Base-by-base conservation (phyloP, 768 basidiomycete genomes). In the Tricholoma matsutake region DNA sequence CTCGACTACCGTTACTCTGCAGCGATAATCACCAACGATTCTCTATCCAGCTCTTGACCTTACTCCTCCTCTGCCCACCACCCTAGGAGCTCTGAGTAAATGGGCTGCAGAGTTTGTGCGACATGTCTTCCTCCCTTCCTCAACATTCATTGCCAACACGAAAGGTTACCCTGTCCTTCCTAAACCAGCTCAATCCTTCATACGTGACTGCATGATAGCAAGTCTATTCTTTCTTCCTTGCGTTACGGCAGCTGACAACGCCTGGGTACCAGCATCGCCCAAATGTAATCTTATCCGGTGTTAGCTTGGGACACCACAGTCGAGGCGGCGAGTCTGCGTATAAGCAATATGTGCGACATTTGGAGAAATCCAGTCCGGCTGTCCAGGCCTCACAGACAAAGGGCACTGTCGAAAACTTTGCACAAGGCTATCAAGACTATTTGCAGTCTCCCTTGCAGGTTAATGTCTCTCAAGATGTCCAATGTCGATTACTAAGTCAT, bases 151-250 rank as follows among this genome's bases (percentile, higher is more conserved):
- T 68, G 87, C 95, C 10, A 99, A 99, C 72, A 83, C 87, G 55
- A 96, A 97, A 76, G 96, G 95, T 2, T 99, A 97, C 72, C 97
- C 97, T 0, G 97, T 99, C 6, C 83, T 99, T 16, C 91, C 93
- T 11, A 98, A 98, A 74, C 87, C 88, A 9, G 91, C 94, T 2
- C 97, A 99, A 67, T 82, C 83, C 1, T 98, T 99, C 77, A 84
- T 98, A 58, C 87, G 89, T 62, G 87, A 94, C 62, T 87, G 90
- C 76, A 91, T 96, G 85, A 89, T 91, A 77, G 93, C 86, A 71
- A 73, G 86, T 74, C 61, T 29, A 41, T 59, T 34, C 6, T 22
- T 8, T 10, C 4, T 55, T 25, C 51, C 6, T 13, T 4, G 16
- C 7, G 4, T 10, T 20, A 35, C 18, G 14, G 6, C 18, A 49